Conservation (phyloP, 2,329 filamentous ascomycete genomes). For the Colletotrichum paranaense region DNA sequence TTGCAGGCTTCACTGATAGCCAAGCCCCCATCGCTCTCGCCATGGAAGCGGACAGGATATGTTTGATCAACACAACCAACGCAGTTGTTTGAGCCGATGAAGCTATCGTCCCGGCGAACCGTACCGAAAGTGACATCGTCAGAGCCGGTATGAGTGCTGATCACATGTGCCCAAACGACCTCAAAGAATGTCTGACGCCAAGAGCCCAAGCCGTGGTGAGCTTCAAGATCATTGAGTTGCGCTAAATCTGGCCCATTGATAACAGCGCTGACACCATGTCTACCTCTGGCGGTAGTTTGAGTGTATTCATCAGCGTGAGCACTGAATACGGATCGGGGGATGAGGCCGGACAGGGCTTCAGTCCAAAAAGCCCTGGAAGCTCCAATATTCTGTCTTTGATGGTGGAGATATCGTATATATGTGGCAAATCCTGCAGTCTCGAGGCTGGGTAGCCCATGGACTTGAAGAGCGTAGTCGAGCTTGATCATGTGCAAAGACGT, state of each 20-base stretch:
- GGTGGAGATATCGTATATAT: background rate
- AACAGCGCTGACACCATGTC: background rate
- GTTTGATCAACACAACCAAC: conserved; percentile 13
- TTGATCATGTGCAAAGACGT: conserved; percentile 12
- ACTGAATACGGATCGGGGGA: background rate
- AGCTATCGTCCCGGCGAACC: conserved; percentile 4
- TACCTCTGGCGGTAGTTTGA: background rate
- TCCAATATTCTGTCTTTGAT: background rate
- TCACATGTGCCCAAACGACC: conserved; percentile 1
- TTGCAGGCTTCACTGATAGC: background rate
- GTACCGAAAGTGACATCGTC: conserved; percentile 2
- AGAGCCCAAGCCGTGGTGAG: background rate
- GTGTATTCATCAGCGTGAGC: background rate
- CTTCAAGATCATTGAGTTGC: background rate
- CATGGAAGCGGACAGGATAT: background rate
- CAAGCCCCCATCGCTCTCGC: background rate
- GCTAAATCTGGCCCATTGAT: background rate
- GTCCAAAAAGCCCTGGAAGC: background rate
- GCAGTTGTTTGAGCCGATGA: background rate
- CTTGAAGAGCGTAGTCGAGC: background rate
- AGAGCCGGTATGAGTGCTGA: background rate
- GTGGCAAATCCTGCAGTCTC: background rate
- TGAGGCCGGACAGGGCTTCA: background rate
- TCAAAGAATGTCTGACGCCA: conserved; percentile 11
- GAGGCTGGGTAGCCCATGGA: background rate